Evolutionary conservation across 495 filamentous ascomycete species (phyloP).

Genomic region (Xylaria scruposa): DNA sequence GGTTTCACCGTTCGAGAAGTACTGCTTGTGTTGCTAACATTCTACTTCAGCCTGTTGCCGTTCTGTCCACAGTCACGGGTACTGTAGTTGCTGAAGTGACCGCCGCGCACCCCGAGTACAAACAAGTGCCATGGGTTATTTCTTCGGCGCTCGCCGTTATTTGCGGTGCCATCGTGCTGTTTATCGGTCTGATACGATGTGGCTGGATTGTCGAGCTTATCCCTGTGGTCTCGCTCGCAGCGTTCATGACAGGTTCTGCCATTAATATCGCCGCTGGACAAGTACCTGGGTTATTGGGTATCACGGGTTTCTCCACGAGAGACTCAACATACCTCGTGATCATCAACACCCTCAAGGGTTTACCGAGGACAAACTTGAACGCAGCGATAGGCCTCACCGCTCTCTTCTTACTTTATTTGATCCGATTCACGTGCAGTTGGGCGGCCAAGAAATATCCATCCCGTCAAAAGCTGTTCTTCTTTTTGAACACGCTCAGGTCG

Average conservation of each 20-base stretch:
- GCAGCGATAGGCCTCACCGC: slow-evolving; percentile 91
- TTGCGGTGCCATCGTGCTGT: slow-evolving; percentile 78
- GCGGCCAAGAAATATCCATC: slow-evolving; percentile 71
- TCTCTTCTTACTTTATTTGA: slow-evolving; percentile 80
- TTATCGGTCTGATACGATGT: slow-evolving; percentile 77
- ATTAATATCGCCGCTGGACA: slow-evolving; percentile 92
- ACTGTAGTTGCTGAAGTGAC: slow-evolving; percentile 71
- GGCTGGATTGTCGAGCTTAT: slow-evolving; percentile 98
- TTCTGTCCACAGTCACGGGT: slow-evolving; percentile 90
- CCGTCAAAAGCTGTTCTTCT: slow-evolving; percentile 82
- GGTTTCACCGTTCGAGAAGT: slow-evolving; percentile 44
- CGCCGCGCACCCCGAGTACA: slow-evolving; percentile 60
- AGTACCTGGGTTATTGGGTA: slow-evolving; percentile 83
- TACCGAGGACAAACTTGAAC: slow-evolving; percentile 72
- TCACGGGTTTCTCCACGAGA: slow-evolving; percentile 75
- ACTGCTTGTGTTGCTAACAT: slow-evolving; percentile 72
- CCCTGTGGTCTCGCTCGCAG: slow-evolving; percentile 85
- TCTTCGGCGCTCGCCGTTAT: slow-evolving; percentile 84
- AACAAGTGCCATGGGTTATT: slow-evolving; percentile 57
- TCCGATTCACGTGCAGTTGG: slow-evolving; percentile 72
- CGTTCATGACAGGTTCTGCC: slow-evolving; percentile 98
- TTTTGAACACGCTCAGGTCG: slow-evolving; percentile 84
- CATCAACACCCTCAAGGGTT: slow-evolving; percentile 83
- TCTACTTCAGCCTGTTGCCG: slow-evolving; percentile 89
- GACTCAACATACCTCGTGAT: slow-evolving; percentile 83